Evolutionary conservation across 768 basidiomycete genomes (phyloP).

Genomic region (Russula olivacea): DNA sequence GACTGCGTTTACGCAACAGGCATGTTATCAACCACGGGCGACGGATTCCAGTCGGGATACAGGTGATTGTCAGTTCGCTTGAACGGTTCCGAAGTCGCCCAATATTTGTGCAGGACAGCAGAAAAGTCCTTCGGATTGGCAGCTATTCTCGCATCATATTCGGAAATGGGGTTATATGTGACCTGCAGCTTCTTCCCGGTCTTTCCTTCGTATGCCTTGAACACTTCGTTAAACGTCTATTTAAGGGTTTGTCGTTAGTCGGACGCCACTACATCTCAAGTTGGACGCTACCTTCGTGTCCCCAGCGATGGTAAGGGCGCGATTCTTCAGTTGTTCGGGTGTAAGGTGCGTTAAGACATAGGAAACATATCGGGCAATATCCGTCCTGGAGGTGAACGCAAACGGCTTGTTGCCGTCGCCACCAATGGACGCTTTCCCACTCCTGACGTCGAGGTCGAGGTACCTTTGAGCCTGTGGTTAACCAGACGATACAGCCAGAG

Average conservation of each 20-base stretch:
- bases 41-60: constrained; percentile 27
- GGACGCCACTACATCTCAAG: not conserved
- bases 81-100: constrained; percentile 15
- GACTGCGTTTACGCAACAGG: not conserved
- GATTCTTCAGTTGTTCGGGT: not conserved
- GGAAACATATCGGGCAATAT: not conserved
- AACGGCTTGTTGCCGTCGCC: not conserved
- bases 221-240: constrained; percentile 24
- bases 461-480: not conserved
- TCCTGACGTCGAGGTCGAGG: not conserved
- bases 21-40: not conserved
- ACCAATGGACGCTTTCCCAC: not conserved
- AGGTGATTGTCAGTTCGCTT: constrained; percentile 13
- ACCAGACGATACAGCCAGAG: not conserved
- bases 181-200: constrained; percentile 24
- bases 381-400: not conserved
- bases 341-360: not conserved
- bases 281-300: not conserved
- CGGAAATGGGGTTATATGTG: constrained; percentile 14
- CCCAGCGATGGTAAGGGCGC: not conserved
- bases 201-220: constrained; percentile 21
- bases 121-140: constrained; percentile 17
- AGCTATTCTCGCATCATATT: constrained; percentile 12
- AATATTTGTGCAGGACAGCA: constrained; percentile 6
- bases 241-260: not conserved